Evolutionary conservation across 208 protist genomes (phyloP), one percentile per base, ranked within the genome.

Genomic region (Crithidia expoeki): DNA sequence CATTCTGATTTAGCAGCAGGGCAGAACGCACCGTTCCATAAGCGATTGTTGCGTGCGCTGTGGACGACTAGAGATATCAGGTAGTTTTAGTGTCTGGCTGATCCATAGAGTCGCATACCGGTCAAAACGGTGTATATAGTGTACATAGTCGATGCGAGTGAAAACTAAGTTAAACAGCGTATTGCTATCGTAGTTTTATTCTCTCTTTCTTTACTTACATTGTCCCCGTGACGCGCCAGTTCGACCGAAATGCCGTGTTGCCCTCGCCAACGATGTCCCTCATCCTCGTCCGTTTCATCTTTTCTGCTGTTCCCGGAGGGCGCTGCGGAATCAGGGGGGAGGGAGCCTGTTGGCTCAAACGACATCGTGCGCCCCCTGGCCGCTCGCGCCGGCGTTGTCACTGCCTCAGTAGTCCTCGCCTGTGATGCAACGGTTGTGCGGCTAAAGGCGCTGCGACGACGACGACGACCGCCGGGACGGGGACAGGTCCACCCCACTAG

Each of bases 151-250:
- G n/a, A n/a, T 40, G 5, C 36, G 36, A 40, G 36, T 40, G 36
- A 40, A 14, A 14, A 40, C 36, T 14, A 40, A 40, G 12, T 42
- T 42, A 12, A 42, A 42, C 36, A 42, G 12, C 6, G 10, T 42
- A 12, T 6, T 42, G 12, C 12, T 12, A 42, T 12, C 6, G 12
- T 12, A 42, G 12, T 42, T 42, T 42, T 42, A 16, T 12, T 42
- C 6, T 42, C 12, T 44, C 46, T 44, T 14, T 60, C 33, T 28
- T 16, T 14, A 11, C 2, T 63, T 69, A 53, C 36, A 60, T 51
- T 47, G 61, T 30, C 23, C n/a, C 46, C 4, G 61, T 67, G 46
- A 1, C 30, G 23, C 61, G 61, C 0, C 61, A 47, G 16, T 47
- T 28, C 1, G 33, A 30, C 9, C 33, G 60, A 19, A 40, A 28